Percentiles rank a stretch among this genome's conserved stretches.
Conservation (phyloP, 2,329 filamentous ascomycete species). For the Hansfordia pulvinata region DNA sequence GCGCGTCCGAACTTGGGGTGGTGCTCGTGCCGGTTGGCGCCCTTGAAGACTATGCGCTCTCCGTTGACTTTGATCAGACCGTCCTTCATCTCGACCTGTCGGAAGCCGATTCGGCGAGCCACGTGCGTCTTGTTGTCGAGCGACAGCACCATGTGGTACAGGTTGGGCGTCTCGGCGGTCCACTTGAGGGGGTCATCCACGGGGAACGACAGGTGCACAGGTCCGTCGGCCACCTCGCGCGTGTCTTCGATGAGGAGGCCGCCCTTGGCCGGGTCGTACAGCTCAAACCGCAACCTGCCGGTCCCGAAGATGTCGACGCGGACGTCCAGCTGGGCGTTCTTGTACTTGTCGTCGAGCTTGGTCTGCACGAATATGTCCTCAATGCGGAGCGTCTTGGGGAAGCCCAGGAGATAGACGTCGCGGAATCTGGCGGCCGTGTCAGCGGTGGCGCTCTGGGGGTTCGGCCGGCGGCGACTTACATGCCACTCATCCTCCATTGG, state of each 20-base stretch:
- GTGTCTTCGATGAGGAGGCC: conserved; percentile 40
- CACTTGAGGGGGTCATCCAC: conserved; percentile 38
- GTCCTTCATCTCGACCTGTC: conserved; percentile 42
- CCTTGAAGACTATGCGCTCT: conserved; percentile 39
- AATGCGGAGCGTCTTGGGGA: conserved; percentile 36
- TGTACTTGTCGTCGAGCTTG: conserved; percentile 34
- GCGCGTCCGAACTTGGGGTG: conserved; percentile 40
- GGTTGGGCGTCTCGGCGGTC: conserved; percentile 45
- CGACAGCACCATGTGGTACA: conserved; percentile 30
- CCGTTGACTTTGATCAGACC: conserved; percentile 44
- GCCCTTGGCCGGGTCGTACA: conserved; percentile 40
- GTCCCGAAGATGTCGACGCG: conserved; percentile 31
- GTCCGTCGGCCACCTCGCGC: conserved; percentile 25
- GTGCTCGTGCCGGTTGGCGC: conserved; percentile 50
- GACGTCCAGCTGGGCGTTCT: conserved; percentile 32
- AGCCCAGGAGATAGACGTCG: conserved; percentile 45
- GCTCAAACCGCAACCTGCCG: conserved; percentile 45
- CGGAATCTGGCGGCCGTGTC: conserved; percentile 22
- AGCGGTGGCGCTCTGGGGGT: conserved; percentile 21
- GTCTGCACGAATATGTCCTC: conserved; percentile 42
- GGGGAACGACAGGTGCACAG: conserved; percentile 10
- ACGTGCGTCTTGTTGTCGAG: conserved; percentile 18
- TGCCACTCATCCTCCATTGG: conserved; percentile 47
- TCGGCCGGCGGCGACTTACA: conserved; percentile 9
- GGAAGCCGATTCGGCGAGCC: conserved; percentile 41